A percentile compares a stretch with the other conserved stretches of the same genome.
Evolutionary conservation across 331 rosid genomes (phyloP).

Genomic region (Prunus yedoensis): DNA sequence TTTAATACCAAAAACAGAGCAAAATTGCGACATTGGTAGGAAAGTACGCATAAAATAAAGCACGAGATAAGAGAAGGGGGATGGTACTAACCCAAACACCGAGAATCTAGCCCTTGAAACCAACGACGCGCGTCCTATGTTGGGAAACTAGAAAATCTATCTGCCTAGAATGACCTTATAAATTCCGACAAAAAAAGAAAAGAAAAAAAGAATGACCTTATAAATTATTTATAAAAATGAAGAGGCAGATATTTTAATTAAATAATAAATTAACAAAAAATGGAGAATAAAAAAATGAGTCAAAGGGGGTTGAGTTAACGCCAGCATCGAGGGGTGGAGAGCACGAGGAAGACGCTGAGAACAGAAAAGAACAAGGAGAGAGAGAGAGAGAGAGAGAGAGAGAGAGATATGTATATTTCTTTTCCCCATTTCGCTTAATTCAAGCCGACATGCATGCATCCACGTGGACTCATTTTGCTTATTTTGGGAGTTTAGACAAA

Average conservation of each 20-base stretch:
- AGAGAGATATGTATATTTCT: too few relatives aligned
- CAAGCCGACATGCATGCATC: constrained; percentile 1
- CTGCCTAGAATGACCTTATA: not conserved
- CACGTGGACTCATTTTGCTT: not conserved
- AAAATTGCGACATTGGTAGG: not conserved
- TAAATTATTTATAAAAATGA: not conserved
- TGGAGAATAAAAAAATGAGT: not conserved
- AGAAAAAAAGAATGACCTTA: not conserved
- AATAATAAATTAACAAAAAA: not conserved
- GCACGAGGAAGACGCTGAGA: not conserved
- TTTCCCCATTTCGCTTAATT: not conserved
- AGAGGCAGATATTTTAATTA: not conserved
- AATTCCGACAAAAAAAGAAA: not conserved
- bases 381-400: too few relatives aligned
- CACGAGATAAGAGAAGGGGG: not conserved
- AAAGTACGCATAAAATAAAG: too few relatives aligned
- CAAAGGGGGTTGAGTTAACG: not conserved
- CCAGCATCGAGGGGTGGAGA: not conserved
- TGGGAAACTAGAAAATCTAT: not conserved
- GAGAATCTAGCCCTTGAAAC: not conserved
- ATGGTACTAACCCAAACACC: not conserved
- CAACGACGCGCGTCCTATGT: not conserved
- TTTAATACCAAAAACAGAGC: not conserved
- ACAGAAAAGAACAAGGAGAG: not conserved
- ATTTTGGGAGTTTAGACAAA: not conserved